Conservation (phyloP, 495 filamentous ascomycete genomes). For the Thermothielavioides terrestris region DNA sequence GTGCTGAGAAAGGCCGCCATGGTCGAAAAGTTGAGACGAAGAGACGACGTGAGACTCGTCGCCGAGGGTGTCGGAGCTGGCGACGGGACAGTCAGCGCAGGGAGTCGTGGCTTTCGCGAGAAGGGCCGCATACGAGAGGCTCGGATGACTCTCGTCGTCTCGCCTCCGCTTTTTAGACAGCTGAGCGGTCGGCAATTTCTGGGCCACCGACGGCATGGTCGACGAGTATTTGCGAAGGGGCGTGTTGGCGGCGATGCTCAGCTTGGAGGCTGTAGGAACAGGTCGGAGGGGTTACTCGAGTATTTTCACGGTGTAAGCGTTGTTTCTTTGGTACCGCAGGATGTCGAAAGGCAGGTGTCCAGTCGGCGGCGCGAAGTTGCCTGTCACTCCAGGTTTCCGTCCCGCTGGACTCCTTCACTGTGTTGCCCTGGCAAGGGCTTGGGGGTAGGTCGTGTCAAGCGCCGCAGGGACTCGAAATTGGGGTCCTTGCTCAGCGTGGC, state of each 20-base stretch:
- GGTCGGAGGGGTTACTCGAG: neutral
- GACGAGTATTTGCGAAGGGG: neutral
- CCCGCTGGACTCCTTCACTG: neutral
- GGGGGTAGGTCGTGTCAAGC: neutral
- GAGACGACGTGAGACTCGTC: slow-evolving; percentile 4
- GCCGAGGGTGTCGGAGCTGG: slow-evolving; percentile 5
- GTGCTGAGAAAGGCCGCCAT: slow-evolving; percentile 7
- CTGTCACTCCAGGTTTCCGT: neutral
- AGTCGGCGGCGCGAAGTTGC: too few species aligned
- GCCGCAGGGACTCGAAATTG: neutral
- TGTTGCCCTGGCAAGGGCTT: slow-evolving; percentile 1
- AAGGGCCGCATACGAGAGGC: slow-evolving; percentile 25
- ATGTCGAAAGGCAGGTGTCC: too few species aligned
- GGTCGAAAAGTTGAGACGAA: slow-evolving; percentile 5
- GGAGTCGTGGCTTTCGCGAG: neutral
- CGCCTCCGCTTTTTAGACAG: slow-evolving; percentile 35
- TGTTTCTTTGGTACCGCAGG: too few species aligned
- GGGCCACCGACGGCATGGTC: slow-evolving; percentile 28
- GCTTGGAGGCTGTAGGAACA: neutral
- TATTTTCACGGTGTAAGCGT: too few species aligned
- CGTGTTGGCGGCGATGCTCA: neutral
- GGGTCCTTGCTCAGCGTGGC: neutral
- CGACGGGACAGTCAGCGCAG: slow-evolving; percentile 7
- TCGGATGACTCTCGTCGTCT: slow-evolving; percentile 26
- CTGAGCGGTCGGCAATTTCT: slow-evolving; percentile 18